phyloP scores from a whole-genome alignment of 441 rosid genomes.

The Adansonia grandidieri region DNA sequence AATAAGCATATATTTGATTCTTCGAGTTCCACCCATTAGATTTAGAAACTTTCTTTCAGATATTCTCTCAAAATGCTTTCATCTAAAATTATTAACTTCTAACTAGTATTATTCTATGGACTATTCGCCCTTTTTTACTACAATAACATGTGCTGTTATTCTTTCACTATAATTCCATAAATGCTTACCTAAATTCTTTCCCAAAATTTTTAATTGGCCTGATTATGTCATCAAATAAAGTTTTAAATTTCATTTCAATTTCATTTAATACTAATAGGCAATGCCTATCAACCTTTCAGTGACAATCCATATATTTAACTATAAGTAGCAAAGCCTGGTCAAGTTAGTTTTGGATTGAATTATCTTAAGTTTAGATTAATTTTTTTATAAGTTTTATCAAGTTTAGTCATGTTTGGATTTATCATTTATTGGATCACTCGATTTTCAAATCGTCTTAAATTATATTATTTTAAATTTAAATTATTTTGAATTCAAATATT shows the following conservation, averaged over 20 bases:
- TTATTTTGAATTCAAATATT: no score
- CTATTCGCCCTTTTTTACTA: background rate
- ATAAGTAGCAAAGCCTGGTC: no score
- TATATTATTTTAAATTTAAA: no score
- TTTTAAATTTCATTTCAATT: background rate
- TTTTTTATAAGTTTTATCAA: no score
- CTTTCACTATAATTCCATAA: background rate
- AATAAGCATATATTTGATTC: background rate
- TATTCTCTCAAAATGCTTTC: background rate
- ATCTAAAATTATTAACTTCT: background rate
- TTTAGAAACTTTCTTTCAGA: background rate
- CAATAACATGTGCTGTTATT: background rate
- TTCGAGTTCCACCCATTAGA: background rate
- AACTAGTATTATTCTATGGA: background rate
- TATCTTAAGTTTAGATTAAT: no score
- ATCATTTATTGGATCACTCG: no score
- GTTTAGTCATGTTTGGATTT: no score
- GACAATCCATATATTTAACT: no score
- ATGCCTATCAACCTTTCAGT: no score
- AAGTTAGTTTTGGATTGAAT: no score
- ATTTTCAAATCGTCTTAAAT: no score
- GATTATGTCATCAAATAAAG: background rate
- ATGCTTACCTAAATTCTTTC: background rate
- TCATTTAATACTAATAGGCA: background rate
- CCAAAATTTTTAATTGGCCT: background rate